These are phyloP conservation scores for Myrmaecium sp. DNA, from an alignment of 2,329 filamentous ascomycete genomes.

Conservation along the genomic window DNA sequence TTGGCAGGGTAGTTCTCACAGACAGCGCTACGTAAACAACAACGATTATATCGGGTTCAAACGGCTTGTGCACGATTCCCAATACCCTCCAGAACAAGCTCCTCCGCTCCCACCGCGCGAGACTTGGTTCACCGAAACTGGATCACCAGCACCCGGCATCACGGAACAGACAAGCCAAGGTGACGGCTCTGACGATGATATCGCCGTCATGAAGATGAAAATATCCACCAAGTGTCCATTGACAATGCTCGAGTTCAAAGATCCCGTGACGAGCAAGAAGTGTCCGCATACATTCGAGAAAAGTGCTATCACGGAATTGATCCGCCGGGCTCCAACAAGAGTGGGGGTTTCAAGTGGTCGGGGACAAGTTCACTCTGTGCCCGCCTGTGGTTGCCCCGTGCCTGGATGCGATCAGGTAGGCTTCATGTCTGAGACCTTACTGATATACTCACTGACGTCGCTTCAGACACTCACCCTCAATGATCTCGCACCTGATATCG, in stretches of 20 bases:
- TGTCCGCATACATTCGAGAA: slow-evolving; percentile 63
- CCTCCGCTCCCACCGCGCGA: slow-evolving; percentile 37
- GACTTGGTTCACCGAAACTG: slow-evolving; percentile 45
- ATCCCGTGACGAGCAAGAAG: slow-evolving; percentile 48
- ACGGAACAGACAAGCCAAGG: slow-evolving; percentile 16
- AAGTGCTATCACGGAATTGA: slow-evolving; percentile 41
- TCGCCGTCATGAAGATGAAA: slow-evolving; percentile 46
- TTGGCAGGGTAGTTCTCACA: slow-evolving; percentile 22
- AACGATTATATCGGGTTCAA: slow-evolving; percentile 47
- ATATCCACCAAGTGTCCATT: slow-evolving; percentile 54
- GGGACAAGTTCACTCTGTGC: slow-evolving; percentile 17
- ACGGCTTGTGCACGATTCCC: slow-evolving; percentile 42
- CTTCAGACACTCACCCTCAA: slow-evolving; percentile 13
- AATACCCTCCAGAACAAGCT: slow-evolving; percentile 34
- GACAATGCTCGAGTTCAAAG: slow-evolving; percentile 44
- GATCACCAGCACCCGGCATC: slow-evolving; percentile 24
- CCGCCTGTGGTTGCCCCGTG: slow-evolving; percentile 10
- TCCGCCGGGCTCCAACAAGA: slow-evolving; percentile 10
- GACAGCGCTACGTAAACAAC: slow-evolving; percentile 37
- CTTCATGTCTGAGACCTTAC: neutral
- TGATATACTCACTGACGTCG: neutral
- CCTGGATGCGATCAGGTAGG: slow-evolving; percentile 3
- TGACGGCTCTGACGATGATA: slow-evolving; percentile 47
- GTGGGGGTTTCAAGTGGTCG: slow-evolving; percentile 9
- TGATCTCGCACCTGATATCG: slow-evolving; percentile 14